Evolutionary conservation across 371 early-diverging fungal genomes (phyloP), one percentile per base, ranked within the genome.

Genomic region (Cokeromyces recurvatus): DNA sequence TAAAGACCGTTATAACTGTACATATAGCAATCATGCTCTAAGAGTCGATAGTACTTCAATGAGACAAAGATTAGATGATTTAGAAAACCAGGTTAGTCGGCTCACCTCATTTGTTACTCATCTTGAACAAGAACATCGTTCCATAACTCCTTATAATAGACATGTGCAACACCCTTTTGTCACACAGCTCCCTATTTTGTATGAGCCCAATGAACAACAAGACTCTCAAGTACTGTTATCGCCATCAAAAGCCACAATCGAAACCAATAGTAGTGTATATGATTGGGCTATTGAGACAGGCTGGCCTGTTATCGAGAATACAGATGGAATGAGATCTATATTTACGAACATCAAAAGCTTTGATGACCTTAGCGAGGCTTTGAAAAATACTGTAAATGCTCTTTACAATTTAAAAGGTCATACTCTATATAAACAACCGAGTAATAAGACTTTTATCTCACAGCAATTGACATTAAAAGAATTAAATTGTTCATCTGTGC

Each of bases 211-310:
- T 37, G 23, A 40, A 40, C 15, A n/a, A n/a, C 45, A 20, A 17
- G 29, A 34, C 34, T 25, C 23, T 32, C 47, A 32, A 32, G 37
- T 23, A 5, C 17, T 16, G 23, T 9, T 2, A 41, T 16, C 12
- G 15, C 40, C 12, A 24, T 7, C 48, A 20, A 40, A 22, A 45
- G 21, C 32, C 12, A 3, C 32, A 46, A 47, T 29, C 37, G 27
- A 17, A 1, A 2, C 29, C 15, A 19, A 14, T 20, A 14, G 21
- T 17, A 51, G 51, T 25, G 37, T 64, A 9, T 31, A 55, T 8
- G 55, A 58, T 2, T 66, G 59, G 57, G 61, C 61, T 16, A 37
- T 48, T 19, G 31, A 41, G 19, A 57, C 48, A 10, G 64, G 68
- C 21, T 68, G 64, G 60, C 47, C 53, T 4, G 53, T 61, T 2